Base-by-base conservation (phyloP, 176 grass and related monocot genomes). In the Bolboschoenus planiculmis region DNA sequence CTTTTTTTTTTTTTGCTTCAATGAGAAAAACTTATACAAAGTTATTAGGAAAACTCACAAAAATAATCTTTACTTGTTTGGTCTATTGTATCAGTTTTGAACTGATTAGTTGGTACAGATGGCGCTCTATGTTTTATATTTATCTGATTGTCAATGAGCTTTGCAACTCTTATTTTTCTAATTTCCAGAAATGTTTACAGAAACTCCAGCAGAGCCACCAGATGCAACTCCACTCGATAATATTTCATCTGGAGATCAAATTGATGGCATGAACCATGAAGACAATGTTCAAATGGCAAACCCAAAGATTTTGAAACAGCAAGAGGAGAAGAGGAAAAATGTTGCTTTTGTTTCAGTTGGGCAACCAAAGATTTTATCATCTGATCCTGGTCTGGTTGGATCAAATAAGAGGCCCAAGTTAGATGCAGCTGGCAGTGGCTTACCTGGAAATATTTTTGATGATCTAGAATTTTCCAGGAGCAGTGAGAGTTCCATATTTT, bases 351-450 rank as follows among this genome's bases (percentile, higher is more conserved):
- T 81, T 63, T 81, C 79, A 44, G 56, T 81, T 44, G 78, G 18
- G 21, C 55, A 80, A 37, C 57, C 36, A 29, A 63, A 43, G 55
- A 44, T 15, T 75, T 29, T 29, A 15, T 40, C 43, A 14, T 18
- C 71, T 48, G 71, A 75, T 75, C 43, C 71, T 26, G 13, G 9
- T 23, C 42, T 75, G 24, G 5, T 48, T 48, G 70, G 43, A 75
- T 50, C 70, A 46, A 81, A 64, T 81, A 81, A 81, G 79, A 81
- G 23, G 24, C 79, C n/a, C 3, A 63, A 63, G 26, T 64, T 81
- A 35, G 79, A 63, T 81, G 56, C 79, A 43, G 40, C 24, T 44
- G 51, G 67, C 21, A 81, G 23, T 58, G 78, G 31, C 48, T 18
- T 55, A 24, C 78, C 48, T 1, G 2, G 10, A 59, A 59, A 80